Percentiles rank a stretch among this genome's conserved stretches.
Evolutionary conservation across 257 asterid genomes (phyloP).

Genomic region (Cinchona pubescens): DNA sequence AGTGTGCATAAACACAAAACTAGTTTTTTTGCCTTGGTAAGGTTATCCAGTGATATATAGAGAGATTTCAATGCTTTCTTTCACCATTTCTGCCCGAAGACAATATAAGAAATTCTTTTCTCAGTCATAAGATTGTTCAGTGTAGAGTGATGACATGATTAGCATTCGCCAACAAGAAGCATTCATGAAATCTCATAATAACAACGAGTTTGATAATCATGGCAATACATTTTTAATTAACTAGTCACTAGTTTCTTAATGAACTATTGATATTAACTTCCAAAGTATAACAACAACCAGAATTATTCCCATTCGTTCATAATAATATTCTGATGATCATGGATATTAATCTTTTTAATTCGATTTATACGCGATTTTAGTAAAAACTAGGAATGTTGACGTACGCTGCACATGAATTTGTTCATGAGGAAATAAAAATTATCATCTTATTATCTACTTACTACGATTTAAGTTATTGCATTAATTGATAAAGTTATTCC

Average conservation of each 20-base stretch:
- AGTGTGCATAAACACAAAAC: too few relatives aligned
- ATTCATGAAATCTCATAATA: not conserved
- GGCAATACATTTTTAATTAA: not conserved
- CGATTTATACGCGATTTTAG: not conserved
- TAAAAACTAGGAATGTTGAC: too few relatives aligned
- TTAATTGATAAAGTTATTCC: too few relatives aligned
- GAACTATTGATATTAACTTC: not conserved
- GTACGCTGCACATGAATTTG: too few relatives aligned
- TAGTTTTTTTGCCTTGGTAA: too few relatives aligned
- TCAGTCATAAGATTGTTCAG: constrained; percentile 9
- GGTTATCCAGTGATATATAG: too few relatives aligned
- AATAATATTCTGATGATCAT: not conserved
- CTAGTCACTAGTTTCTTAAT: not conserved
- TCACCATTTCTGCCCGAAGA: constrained; percentile 31
- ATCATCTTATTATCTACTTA: too few relatives aligned
- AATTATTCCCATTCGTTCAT: not conserved
- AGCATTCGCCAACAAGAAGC: constrained; percentile 26
- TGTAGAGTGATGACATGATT: constrained; percentile 33
- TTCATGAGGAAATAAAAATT: too few relatives aligned
- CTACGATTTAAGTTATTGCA: too few relatives aligned
- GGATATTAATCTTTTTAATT: not conserved
- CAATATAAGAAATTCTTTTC: constrained; percentile 24
- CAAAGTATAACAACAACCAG: not conserved
- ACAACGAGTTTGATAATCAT: not conserved
- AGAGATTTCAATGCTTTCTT: constrained; percentile 29